Percentiles rank a stretch among this genome's conserved stretches.
Evolutionary conservation across 192 early-diverging fungal genomes (phyloP).

Genomic region (Linnemannia schmuckeri): DNA sequence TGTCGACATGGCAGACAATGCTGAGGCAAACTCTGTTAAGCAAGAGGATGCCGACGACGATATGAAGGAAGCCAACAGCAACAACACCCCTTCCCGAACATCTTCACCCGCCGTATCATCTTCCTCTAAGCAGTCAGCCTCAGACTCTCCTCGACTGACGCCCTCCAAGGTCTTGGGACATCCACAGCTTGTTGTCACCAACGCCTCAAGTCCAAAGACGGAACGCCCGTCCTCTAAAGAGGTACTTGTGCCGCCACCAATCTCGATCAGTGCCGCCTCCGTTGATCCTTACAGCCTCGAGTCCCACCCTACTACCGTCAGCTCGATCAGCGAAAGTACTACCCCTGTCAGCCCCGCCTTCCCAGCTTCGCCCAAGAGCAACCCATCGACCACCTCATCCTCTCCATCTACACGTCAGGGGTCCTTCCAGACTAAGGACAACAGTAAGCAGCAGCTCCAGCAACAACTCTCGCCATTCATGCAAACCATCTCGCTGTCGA

Average conservation of each 20-base stretch:
- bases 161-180: slow-evolving; percentile 17
- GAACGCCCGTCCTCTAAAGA: slow-evolving; percentile 17
- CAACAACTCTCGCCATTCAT: slow-evolving; percentile 44
- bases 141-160: slow-evolving; percentile 30
- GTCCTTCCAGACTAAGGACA: slow-evolving; percentile 18
- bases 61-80: slow-evolving; percentile 1
- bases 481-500: slow-evolving; percentile 10
- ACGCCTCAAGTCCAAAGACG: slow-evolving; percentile 35
- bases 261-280: slow-evolving; percentile 32
- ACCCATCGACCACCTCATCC: slow-evolving; percentile 34
- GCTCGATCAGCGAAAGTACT: background rate
- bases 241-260: slow-evolving; percentile 23
- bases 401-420: slow-evolving; percentile 30
- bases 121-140: background rate
- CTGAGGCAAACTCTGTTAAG: background rate
- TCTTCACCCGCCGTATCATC: slow-evolving; percentile 6
- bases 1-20: slow-evolving; percentile 20
- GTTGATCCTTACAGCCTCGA: background rate
- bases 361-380: slow-evolving; percentile 39
- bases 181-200: slow-evolving; percentile 37
- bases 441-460: slow-evolving; percentile 18
- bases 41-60: slow-evolving; percentile 21
- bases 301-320: background rate
- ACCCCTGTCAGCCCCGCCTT: slow-evolving; percentile 31
- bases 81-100: slow-evolving; percentile 9